Evolutionary conservation across 2,329 filamentous ascomycete species (phyloP).

Genomic region (Fusarium sacchari): DNA sequence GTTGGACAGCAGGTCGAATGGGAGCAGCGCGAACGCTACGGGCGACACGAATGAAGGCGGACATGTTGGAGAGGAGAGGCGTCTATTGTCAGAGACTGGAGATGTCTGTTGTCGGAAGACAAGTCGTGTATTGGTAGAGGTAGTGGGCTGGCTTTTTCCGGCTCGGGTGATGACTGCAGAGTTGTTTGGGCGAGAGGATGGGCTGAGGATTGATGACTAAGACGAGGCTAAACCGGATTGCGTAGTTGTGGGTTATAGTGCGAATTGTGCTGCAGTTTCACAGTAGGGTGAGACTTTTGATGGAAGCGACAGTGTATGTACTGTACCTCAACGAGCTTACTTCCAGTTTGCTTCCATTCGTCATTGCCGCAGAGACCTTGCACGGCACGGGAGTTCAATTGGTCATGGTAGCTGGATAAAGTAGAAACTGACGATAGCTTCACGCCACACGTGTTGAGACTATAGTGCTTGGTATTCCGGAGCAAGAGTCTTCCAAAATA

Average conservation of each 20-base stretch:
- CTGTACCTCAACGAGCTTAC: conserved; percentile 39
- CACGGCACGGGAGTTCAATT: neutral
- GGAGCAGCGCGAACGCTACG: conserved; percentile 75
- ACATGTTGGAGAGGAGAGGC: conserved; percentile 63
- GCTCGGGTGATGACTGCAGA: conserved; percentile 47
- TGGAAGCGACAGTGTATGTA: conserved; percentile 34
- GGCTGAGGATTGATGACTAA: conserved; percentile 49
- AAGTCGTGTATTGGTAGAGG: conserved; percentile 36
- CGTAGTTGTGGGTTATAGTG: conserved; percentile 39
- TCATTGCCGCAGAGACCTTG: conserved; percentile 17
- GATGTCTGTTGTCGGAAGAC: conserved; percentile 33
- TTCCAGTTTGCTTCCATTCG: conserved; percentile 40
- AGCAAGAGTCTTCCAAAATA: neutral
- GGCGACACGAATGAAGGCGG: conserved; percentile 75
- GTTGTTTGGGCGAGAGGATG: conserved; percentile 46
- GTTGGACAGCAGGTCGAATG: conserved; percentile 64
- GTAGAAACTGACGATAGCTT: neutral
- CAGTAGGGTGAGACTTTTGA: neutral
- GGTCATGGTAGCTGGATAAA: neutral
- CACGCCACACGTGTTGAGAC: neutral
- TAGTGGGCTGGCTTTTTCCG: conserved; percentile 41
- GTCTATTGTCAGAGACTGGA: conserved; percentile 34
- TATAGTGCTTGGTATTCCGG: neutral
- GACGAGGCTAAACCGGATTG: conserved; percentile 41
- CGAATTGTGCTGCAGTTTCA: conserved; percentile 37